A percentile compares a stretch with the other conserved stretches of the same genome.
phyloP scores from a whole-genome alignment of 345 rosid species.

The Bretschneidera sinensis region DNA sequence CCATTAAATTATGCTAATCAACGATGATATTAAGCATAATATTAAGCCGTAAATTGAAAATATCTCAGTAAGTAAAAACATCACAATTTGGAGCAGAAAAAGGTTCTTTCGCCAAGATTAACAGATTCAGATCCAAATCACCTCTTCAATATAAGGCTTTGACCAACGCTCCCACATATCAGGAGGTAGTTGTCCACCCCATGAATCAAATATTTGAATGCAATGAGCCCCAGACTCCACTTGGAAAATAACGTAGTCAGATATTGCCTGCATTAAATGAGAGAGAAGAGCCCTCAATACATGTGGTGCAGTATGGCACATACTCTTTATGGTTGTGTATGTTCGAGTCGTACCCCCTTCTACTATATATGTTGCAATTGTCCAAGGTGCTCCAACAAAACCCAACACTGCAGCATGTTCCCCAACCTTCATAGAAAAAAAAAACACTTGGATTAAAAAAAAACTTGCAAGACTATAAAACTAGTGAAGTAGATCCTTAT shows the following conservation, averaged over 20 bases:
- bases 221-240: constrained; percentile 90
- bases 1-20: too few relatives aligned
- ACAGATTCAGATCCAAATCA: constrained; percentile 17
- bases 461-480: not conserved
- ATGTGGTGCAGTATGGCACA: constrained; percentile 84
- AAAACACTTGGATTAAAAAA: not conserved
- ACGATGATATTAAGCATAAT: not conserved
- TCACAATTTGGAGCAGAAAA: not conserved
- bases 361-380: constrained; percentile 82
- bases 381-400: constrained; percentile 96
- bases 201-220: constrained; percentile 91
- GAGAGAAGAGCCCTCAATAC: constrained; percentile 71
- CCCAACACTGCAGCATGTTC: constrained; percentile 76
- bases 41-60: not conserved
- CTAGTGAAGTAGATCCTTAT: not conserved
- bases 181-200: constrained; percentile 98
- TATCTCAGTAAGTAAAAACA: not conserved
- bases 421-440: constrained; percentile 48
- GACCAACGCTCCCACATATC: constrained; percentile 91
- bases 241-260: constrained; percentile 77
- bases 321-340: constrained; percentile 71
- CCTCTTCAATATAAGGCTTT: constrained; percentile 81
- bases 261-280: constrained; percentile 69
- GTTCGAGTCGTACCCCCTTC: constrained; percentile 93
- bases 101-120: not conserved